Base-by-base conservation (phyloP, 257 asterid genomes). In the Petrea volubilis region DNA sequence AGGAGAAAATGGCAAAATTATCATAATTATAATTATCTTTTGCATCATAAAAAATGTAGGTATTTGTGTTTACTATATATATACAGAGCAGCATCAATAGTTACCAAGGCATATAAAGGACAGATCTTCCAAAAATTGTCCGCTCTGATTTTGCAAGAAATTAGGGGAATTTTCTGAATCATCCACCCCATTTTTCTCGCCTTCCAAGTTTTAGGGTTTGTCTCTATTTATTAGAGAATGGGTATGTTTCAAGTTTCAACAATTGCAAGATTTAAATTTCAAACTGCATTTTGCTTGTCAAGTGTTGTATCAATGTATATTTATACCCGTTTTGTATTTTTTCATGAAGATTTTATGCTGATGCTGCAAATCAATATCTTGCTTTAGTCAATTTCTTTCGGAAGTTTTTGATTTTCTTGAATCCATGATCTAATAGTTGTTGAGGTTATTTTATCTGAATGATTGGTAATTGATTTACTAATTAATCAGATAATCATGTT, bases 131-230 rank as follows among this genome's bases (percentile, higher is more conserved):
- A 71, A 82, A 77, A 24, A 74, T 71, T 78, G 73, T 86, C 79
- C 74, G 80, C 87, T 78, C 75, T 70, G 60, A 75, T 78, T 78
- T 77, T 40, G 60, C 83, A 38, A 49, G 43, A 44, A 58, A 47
- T 71, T 71, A 59, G 82, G 81, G 74, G 79, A 60, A 55, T 75
- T 80, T n/a, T 71, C 70, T 46, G 81, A 53, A 68, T 70, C 81
- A 61, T 58, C 76, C 84, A 65, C 24, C 58, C 13, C 41, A 58
- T 46, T 36, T 46, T 28, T 21, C 36, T 44, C 60, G 21, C 28
- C 83, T 55, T 66, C 71, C 50, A 57, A 58, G 66, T 74, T 75
- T 73, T 84, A 88, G 94, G 94, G 91, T 85, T 83, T 31, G 38
- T 31, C 27, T 64, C 64, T 24, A 18, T 76, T 58, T 46, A 1